Evolutionary conservation across 306 rosid genomes (phyloP).

Genomic region (Prunus campanulata): DNA sequence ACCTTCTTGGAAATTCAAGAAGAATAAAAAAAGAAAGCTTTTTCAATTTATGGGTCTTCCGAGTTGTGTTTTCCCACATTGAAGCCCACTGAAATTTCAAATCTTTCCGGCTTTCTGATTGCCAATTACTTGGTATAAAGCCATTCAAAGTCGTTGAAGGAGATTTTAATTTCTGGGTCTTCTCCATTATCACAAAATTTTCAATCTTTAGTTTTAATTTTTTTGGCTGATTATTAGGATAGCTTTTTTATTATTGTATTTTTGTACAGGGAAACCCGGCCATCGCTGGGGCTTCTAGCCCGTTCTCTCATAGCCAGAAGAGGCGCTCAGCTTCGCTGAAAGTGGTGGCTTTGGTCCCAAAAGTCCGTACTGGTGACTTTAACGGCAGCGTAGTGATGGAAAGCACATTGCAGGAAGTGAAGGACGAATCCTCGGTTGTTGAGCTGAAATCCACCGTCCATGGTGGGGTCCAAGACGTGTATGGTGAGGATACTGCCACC

Average conservation of each 20-base stretch:
- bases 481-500: constrained; percentile 68
- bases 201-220: not conserved
- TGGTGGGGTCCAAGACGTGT: constrained; percentile 65
- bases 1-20: not conserved
- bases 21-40: not conserved
- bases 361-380: constrained; percentile 46
- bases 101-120: constrained; percentile 5
- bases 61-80: constrained; percentile 11
- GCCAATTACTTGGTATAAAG: not conserved
- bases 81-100: constrained; percentile 19
- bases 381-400: constrained; percentile 60
- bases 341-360: constrained; percentile 49
- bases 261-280: constrained; percentile 43
- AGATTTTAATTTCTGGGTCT: constrained; percentile 18
- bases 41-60: constrained; percentile 2
- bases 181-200: not conserved
- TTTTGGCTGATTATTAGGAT: constrained; percentile 11
- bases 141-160: constrained; percentile 8
- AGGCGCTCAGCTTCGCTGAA: constrained; percentile 32
- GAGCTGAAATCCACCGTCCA: constrained; percentile 36
- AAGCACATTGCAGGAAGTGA: constrained; percentile 39
- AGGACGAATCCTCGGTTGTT: constrained; percentile 30
- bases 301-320: constrained; percentile 37
- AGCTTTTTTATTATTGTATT: not conserved
- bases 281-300: constrained; percentile 31